These are phyloP conservation scores for Schizochytrium sp. DNA, from an alignment of 108 stramenopile genomes.

Conservation along the genomic window DNA sequence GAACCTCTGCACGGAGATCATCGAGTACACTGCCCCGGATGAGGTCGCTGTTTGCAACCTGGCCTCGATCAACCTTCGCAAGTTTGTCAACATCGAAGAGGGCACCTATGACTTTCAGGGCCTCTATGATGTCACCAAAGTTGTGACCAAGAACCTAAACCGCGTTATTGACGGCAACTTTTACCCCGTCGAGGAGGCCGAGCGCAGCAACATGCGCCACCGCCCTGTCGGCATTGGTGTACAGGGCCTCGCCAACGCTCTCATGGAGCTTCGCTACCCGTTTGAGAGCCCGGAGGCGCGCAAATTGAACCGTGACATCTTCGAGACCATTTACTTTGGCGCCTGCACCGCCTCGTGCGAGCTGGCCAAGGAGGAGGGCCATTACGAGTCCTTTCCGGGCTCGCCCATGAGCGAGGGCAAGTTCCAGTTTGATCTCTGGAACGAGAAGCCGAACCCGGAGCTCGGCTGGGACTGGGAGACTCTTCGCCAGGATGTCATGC, in stretches of 20 bases:
- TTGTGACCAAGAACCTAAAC: conserved; percentile 91
- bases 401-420: conserved; percentile 86
- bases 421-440: conserved; percentile 98
- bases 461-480: conserved; percentile 88
- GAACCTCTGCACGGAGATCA: conserved; percentile 95
- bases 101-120: conserved; percentile 73
- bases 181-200: conserved; percentile 71
- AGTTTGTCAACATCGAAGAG: conserved; percentile 59
- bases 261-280: conserved; percentile 85
- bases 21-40: conserved; percentile 96
- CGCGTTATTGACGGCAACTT: conserved; percentile 95
- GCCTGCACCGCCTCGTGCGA: conserved; percentile 82
- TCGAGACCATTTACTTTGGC: conserved; percentile 99
- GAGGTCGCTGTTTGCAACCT: conserved; percentile 99
- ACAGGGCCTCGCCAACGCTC: conserved; percentile 95
- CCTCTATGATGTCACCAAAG: conserved; percentile 73
- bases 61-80: conserved; percentile 87
- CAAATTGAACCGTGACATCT: conserved; percentile 85
- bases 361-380: conserved; percentile 77
- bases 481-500: conserved; percentile 67
- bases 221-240: conserved; percentile 99
- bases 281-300: conserved; percentile 80
- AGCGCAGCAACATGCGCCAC: conserved; percentile 80
- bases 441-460: conserved; percentile 59
- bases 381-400: conserved; percentile 85